Evolutionary conservation across 2,329 filamentous ascomycete species (phyloP), one percentile per base, ranked within the genome.

Genomic region (Colletotrichum chrysophilum): DNA sequence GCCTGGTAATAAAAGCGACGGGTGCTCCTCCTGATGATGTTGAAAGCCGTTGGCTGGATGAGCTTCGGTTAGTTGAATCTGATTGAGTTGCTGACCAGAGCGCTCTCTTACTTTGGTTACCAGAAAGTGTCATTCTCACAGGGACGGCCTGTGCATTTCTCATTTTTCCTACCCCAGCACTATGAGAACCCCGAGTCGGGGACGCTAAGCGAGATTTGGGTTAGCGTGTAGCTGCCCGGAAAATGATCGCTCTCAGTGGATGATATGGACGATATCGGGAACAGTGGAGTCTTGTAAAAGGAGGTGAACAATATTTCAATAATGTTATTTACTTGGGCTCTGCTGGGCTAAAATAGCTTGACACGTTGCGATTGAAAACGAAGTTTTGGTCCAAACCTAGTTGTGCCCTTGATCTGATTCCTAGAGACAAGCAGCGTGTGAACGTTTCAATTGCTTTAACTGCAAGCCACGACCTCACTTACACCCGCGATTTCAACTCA

Each of bases 221-320:
- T 16, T 76, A 71, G 68, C 60, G 66, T 21, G n/a, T 13, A n/a
- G 48, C 62, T 58, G n/a, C 30, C 38, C 24, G 30, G 24, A 24
- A 65, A 58, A 75, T 66, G 70, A 34, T 38, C 71, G 58, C 24
- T 67, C 58, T 67, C 58, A 69, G 70, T 69, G 74, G 74, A 38
- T 70, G 52, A n/a, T 56, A 48, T 65, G 70, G 74, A 74, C 64
- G 64, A 73, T 76, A 36, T 74, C 74, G 64, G 43, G 58, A 76
- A 65, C 58, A 74, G 74, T 76, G 74, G 74, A 76, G 74, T 62
- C 56, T 38, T 26, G 38, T 52, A 65, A 68, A 65, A 75, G 62
- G 55, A 68, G 64, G 73, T 75, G 73, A 70, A 75, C 38, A 52
- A 73, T 56, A 72, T 67, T 62, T 70, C 28, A 16, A 62, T 67